phyloP scores from a whole-genome alignment of 2,329 filamentous ascomycete species.

The Juglanconis sp. region DNA sequence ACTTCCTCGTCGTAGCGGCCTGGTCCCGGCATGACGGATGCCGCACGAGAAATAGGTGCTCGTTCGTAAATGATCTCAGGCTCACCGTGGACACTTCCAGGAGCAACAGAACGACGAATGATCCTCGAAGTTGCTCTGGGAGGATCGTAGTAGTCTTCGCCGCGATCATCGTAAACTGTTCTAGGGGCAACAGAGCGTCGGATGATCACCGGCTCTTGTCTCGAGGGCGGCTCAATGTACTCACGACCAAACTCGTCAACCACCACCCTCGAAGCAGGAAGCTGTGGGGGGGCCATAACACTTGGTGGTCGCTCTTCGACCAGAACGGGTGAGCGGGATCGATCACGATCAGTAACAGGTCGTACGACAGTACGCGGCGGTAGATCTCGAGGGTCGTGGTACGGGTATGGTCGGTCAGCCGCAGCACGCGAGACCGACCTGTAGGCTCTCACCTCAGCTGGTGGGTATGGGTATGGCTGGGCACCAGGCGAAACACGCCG shows the following conservation, averaged over 20 bases:
- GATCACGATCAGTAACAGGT: slow-evolving; percentile 45
- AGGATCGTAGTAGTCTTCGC: slow-evolving; percentile 23
- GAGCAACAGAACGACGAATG: slow-evolving; percentile 49
- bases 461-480: slow-evolving; percentile 35
- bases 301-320: slow-evolving; percentile 40
- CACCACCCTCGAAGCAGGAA: slow-evolving; percentile 64
- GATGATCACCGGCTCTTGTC: slow-evolving; percentile 33
- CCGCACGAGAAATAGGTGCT: slow-evolving; percentile 41
- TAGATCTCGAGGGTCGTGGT: slow-evolving; percentile 40
- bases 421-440: slow-evolving; percentile 41
- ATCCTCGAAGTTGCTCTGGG: slow-evolving; percentile 22
- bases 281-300: slow-evolving; percentile 48
- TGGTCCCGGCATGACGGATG: slow-evolving; percentile 46
- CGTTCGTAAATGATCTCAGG: slow-evolving; percentile 66
- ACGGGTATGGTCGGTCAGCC: slow-evolving; percentile 39
- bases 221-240: slow-evolving; percentile 58
- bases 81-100: slow-evolving; percentile 41
- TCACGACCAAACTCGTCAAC: slow-evolving; percentile 81
- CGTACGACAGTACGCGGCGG: slow-evolving; percentile 46
- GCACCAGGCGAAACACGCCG: slow-evolving; percentile 36
- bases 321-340: slow-evolving; percentile 46
- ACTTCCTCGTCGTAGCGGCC: slow-evolving; percentile 48
- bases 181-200: slow-evolving; percentile 53
- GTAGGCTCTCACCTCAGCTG: slow-evolving; percentile 35
- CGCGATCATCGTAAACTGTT: slow-evolving; percentile 26